Evolutionary conservation across 805 yeast species (phyloP).

Genomic region (Cyberlindnera mycetangii): DNA sequence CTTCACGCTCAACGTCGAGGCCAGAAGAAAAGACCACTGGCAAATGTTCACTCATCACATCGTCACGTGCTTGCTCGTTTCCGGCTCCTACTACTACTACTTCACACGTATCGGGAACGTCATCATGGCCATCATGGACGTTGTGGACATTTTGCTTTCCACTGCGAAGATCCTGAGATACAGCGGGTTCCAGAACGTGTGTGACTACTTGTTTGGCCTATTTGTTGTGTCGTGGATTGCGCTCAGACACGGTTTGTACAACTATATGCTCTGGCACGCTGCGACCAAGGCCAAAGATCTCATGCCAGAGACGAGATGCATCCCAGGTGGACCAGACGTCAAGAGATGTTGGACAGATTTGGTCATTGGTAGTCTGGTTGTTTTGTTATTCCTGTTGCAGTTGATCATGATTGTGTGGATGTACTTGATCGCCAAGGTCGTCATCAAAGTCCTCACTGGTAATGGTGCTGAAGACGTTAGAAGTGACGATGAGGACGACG

Average conservation of each 20-base stretch:
- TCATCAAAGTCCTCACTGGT: slow-evolving; percentile 66
- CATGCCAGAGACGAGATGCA: slow-evolving; percentile 46
- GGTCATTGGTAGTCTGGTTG: slow-evolving; percentile 44
- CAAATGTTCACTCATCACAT: slow-evolving; percentile 92
- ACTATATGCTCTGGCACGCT: slow-evolving; percentile 61
- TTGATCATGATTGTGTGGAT: slow-evolving; percentile 69
- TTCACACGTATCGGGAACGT: slow-evolving; percentile 77
- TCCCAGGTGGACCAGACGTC: slow-evolving; percentile 25
- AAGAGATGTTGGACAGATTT: slow-evolving; percentile 49
- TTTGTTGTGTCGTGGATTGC: slow-evolving; percentile 70
- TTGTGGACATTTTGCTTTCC: slow-evolving; percentile 70
- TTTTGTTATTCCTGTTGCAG: slow-evolving; percentile 64
- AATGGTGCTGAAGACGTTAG: slow-evolving; percentile 82
- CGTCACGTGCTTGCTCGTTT: slow-evolving; percentile 63
- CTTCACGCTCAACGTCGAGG: slow-evolving; percentile 73
- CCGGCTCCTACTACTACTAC: slow-evolving; percentile 71
- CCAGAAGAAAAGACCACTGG: slow-evolving; percentile 71
- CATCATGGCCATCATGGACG: slow-evolving; percentile 77
- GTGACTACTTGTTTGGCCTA: slow-evolving; percentile 67
- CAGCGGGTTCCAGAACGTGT: slow-evolving; percentile 52
- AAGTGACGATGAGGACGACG: slow-evolving; percentile 72
- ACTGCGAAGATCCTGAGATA: slow-evolving; percentile 77
- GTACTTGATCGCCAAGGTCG: slow-evolving; percentile 68
- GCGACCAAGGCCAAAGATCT: slow-evolving; percentile 42
- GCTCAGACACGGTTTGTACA: slow-evolving; percentile 71